Base-by-base conservation (phyloP, 2,329 filamentous ascomycete genomes). In the Xylariaceae sp. region DNA sequence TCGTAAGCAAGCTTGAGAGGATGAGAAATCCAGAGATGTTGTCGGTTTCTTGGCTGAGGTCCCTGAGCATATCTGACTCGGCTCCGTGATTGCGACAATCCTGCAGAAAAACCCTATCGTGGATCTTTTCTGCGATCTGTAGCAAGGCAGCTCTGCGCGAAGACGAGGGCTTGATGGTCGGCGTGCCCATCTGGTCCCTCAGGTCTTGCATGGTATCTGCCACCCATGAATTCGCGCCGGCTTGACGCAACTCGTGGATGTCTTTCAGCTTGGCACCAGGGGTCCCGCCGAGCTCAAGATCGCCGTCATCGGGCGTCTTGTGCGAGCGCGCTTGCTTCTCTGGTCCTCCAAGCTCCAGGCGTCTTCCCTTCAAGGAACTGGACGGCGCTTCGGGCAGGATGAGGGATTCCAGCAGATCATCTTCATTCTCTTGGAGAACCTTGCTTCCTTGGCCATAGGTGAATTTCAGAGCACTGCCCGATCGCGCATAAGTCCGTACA, bases 21-120 rank as follows among this genome's bases (percentile, higher is more conserved):
- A 87, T 66, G 2, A 77, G 62, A 49, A 81, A 83, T 5, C 77
- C 77, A 32, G 70, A 69, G 22, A 82, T 61, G 15, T 69, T 44
- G 51, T 88, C 82, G 2, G 66, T 58, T 48, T 81, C 75, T 31
- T 66, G 64, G 1, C 66, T 68, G 8, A 83, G 64, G 26, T 74
- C 71, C 28, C 72, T 67, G 33, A 87, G 72, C 12, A 95, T 65
- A 19, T 72, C 73, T 34, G 77, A 71, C 40, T 86, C 83, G 36
- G 83, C 75, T 5, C 77, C 76, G 44, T 86, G 80, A 40, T 88
- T 80, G 14, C 83, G 70, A 47, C 94, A 88, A 40, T 83, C 79
- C 13, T 68, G 66, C 18, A 75, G 64, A 46, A 84, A 88, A 1
- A 65, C 65, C 47, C 78, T 77, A 31, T 80, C 64, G 31, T 71